These are phyloP conservation scores for Arbutus unedo DNA, from an alignment of 148 eudicot genomes.

Conservation along the genomic window DNA sequence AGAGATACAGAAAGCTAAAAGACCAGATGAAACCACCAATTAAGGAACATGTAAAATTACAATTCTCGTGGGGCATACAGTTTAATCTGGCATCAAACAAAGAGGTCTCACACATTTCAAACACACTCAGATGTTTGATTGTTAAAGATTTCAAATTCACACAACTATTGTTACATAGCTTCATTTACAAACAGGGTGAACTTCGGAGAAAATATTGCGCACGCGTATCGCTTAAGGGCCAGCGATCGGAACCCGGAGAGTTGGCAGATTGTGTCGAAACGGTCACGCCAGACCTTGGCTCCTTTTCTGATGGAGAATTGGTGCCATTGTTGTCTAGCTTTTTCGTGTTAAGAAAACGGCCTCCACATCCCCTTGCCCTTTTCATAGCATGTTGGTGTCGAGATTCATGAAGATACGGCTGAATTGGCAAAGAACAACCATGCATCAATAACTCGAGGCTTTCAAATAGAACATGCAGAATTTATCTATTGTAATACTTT, in stretches of 20 bases:
- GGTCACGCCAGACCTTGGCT: slow-evolving; percentile 20
- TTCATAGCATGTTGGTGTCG: slow-evolving; percentile 73
- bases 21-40: not conserved
- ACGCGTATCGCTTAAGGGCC: slow-evolving; percentile 2
- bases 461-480: not conserved
- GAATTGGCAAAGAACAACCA: not conserved
- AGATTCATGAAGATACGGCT: slow-evolving; percentile 88
- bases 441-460: not conserved
- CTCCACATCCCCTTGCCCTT: slow-evolving; percentile 76
- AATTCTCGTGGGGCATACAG: not conserved
- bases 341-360: slow-evolving; percentile 68
- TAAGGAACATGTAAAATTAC: not conserved
- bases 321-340: slow-evolving; percentile 28
- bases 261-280: slow-evolving; percentile 24
- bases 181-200: slow-evolving; percentile 15
- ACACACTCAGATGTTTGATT: not conserved
- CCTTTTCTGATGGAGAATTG: slow-evolving; percentile 25
- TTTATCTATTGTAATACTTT: not conserved
- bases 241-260: slow-evolving; percentile 25
- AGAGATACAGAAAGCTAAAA: too few species aligned
- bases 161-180: slow-evolving; percentile 17
- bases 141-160: slow-evolving; percentile 11
- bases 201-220: not conserved
- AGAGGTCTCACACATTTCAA: slow-evolving; percentile 6
- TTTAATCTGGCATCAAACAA: slow-evolving; percentile 9